Percentiles rank a stretch among this genome's conserved stretches.
phyloP scores from a whole-genome alignment of 192 early-diverging fungal species.

The Coemansia sp. region DNA sequence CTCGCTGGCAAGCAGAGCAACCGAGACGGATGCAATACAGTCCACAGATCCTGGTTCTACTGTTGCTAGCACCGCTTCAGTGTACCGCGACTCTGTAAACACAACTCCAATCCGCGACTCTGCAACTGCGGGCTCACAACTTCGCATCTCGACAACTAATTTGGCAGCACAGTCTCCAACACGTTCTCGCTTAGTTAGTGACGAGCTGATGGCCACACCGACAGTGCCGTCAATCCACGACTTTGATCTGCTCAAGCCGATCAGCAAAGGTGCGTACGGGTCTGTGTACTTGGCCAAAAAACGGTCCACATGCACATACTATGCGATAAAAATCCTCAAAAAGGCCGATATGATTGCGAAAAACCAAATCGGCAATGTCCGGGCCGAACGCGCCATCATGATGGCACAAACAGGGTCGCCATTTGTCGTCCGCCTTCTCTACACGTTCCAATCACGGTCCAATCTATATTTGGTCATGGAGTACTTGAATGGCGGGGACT shows the following conservation, averaged over 20 bases:
- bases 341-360: constrained; percentile 92
- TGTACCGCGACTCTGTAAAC: not conserved
- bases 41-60: not conserved
- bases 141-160: constrained; percentile 20
- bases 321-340: constrained; percentile 85
- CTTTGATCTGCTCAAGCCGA: constrained; percentile 87
- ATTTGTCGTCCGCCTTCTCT: constrained; percentile 84
- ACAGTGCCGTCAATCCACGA: constrained; percentile 81
- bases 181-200: constrained; percentile 13
- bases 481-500: constrained; percentile 84
- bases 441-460: constrained; percentile 84
- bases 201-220: constrained; percentile 36
- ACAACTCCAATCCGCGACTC: not conserved
- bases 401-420: constrained; percentile 81
- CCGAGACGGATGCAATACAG: not conserved
- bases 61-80: not conserved
- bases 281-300: constrained; percentile 85
- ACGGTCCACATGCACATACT: constrained; percentile 77
- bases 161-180: constrained; percentile 2
- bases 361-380: constrained; percentile 59
- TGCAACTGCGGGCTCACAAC: not conserved
- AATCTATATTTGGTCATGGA: constrained; percentile 88
- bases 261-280: constrained; percentile 87
- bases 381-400: constrained; percentile 60
- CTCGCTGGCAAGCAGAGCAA: constrained; percentile 1